Conservation (phyloP, 495 filamentous ascomycete genomes). For the Platismatia glauca region DNA sequence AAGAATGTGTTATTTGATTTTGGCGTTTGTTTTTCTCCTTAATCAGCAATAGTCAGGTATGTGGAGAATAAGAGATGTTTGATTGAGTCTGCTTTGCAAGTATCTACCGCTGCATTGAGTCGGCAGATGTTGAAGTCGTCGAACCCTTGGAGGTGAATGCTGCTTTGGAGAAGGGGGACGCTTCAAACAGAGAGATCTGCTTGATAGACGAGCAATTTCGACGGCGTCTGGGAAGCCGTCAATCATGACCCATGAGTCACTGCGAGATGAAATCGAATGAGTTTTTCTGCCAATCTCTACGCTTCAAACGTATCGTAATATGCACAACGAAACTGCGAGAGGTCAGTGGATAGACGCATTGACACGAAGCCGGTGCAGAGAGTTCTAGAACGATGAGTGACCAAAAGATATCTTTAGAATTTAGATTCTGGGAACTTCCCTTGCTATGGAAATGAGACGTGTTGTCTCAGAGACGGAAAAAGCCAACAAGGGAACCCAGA, state of each 20-base stretch:
- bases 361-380: background rate
- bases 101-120: too few species aligned
- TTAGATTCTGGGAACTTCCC: background rate
- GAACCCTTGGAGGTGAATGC: too few species aligned
- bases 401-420: background rate
- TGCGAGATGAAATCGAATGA: too few species aligned
- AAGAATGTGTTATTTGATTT: too few species aligned
- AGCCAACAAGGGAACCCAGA: background rate
- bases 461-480: background rate
- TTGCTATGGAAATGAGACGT: background rate
- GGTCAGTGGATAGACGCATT: background rate
- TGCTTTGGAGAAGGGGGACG: too few species aligned
- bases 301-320: background rate
- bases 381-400: background rate
- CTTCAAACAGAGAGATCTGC: too few species aligned
- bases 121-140: too few species aligned
- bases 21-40: too few species aligned
- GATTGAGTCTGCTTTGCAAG: too few species aligned
- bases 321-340: background rate
- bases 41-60: too few species aligned
- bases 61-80: too few species aligned
- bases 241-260: conserved; percentile 75
- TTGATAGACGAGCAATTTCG: conserved; percentile 78
- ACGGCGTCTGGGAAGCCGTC: conserved; percentile 60
- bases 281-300: too few species aligned